Evolutionary conservation across 2,329 filamentous ascomycete species (phyloP), one percentile per base, ranked within the genome.

Genomic region (Xylaria sp.): DNA sequence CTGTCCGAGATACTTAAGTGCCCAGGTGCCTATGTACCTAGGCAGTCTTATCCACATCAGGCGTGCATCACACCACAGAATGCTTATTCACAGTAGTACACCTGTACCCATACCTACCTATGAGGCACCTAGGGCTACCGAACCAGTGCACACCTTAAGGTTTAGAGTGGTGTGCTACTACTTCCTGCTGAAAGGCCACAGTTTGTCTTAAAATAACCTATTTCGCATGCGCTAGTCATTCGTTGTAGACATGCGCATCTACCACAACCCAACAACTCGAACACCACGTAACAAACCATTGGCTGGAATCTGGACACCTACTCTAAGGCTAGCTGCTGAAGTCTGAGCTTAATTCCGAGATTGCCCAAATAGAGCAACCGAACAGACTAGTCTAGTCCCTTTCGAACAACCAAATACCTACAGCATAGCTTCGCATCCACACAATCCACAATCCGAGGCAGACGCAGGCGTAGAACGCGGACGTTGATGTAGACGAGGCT

Each of bases 1-100:
- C 61, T 36, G 51, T 69, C 69, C 69, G 66, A 68, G 46, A 18
- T 46, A 43, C 39, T 15, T 43, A 13, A 43, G 39, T n/a, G n/a
- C n/a, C n/a, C 18, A 15, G n/a, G 43, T 46, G 18, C 43, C 18
- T 7, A 46, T 1, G 15, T 46, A 46, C 25, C 18, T 2, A 12
- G 33, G 23, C n/a, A 1, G 12, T 51, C 48, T 25, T 25, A 51
- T 51, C 41, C 41, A 46, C 13, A 7, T 18, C 18, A 46, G 18
- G 18, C 15, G 15, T n/a, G 41, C 15, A n/a, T 8, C 41, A 13
- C 10, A 15, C 3, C 3, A 31, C 31, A 10, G 33, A 28, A 28
- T 28, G 6, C 28, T 5, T 28, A 5, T 28, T 28, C 28, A 28
- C 28, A 4, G 33, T 10, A 36, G 33, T 8, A 36, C 33, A n/a